Evolutionary conservation across 2,329 filamentous ascomycete species (phyloP).

Genomic region (Berkeleyomyces basicola): DNA sequence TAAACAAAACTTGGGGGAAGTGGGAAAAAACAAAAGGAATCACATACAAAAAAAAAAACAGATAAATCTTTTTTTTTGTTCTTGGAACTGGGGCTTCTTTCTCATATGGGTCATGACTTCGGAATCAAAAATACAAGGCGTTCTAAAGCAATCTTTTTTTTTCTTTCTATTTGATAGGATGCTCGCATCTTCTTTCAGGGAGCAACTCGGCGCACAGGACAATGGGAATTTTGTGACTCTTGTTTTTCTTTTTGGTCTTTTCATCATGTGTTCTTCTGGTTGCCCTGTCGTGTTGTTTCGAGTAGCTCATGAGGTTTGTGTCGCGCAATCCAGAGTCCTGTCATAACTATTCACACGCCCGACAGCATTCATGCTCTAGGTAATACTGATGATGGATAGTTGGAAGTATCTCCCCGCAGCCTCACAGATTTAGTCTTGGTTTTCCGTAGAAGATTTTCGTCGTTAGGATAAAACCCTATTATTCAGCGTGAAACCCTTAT

Average conservation of each 20-base stretch:
- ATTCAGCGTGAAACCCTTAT: no score
- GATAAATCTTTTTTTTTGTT: conserved; percentile 13
- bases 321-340: no score
- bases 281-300: background rate
- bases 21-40: conserved; percentile 4
- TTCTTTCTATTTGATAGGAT: conserved; percentile 3
- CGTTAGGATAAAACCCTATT: no score
- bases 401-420: no score
- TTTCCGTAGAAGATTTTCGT: no score
- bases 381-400: no score
- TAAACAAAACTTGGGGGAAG: conserved; percentile 10
- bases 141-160: conserved; percentile 12
- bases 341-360: no score
- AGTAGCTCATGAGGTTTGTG: no score
- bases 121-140: conserved; percentile 13
- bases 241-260: conserved; percentile 21
- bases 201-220: conserved; percentile 21
- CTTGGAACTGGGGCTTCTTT: conserved; percentile 11
- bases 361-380: no score
- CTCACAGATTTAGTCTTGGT: no score
- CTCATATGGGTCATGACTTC: conserved; percentile 12
- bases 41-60: conserved; percentile 9
- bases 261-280: conserved; percentile 2
- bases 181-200: conserved; percentile 18
- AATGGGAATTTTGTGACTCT: conserved; percentile 25